Evolutionary conservation across 805 yeast species (phyloP), one percentile per base, ranked within the genome.

Genomic region (Kuraishia piskuri): DNA sequence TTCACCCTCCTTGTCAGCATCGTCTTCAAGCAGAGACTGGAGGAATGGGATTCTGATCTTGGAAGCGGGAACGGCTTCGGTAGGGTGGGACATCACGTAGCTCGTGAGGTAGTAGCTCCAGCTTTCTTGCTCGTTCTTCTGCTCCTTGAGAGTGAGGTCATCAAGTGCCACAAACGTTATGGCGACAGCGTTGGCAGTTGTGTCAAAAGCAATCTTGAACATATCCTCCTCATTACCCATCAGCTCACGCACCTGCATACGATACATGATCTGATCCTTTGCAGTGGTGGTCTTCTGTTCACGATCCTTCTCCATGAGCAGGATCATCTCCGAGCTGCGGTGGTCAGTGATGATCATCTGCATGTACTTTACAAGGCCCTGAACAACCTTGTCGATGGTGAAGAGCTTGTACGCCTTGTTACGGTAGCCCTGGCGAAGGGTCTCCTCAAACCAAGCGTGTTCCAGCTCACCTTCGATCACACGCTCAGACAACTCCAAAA

Each of bases 71-170:
- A 94, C 86, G 26, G 98, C 98, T 68, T 94, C 99, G 2, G 99
- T 94, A 44, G 99, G 98, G 62, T 90, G 96, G 2, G 96, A 86
- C 88, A 94, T 86, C 47, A 91, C 80, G 67, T 87, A 94, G 47
- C 96, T 88, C 0, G 98, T 92, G 51, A 94, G 78, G 65, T 94
- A 94, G 71, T 94, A 92, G 65, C 90, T 91, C 87, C 96, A 94
- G 62, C 80, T 81, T 58, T 89, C 95, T 60, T 88, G 92, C 2
- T 83, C 80, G 22, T 83, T 78, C 59, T 76, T 74, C 10, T 78
- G 75, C 58, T 88, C 88, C 55, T 84, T 84, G 63, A 91, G 77
- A 0, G 98, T 91, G 61, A 91, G 72, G 64, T 92, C 98, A 63
- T 90, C 96, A 48, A 89, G 74, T 9, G 92, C 91, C 53, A 94